Percentiles rank a stretch among this genome's conserved stretches.
Evolutionary conservation across 495 filamentous ascomycete genomes (phyloP).

Genomic region (Aspergillus cristatus): DNA sequence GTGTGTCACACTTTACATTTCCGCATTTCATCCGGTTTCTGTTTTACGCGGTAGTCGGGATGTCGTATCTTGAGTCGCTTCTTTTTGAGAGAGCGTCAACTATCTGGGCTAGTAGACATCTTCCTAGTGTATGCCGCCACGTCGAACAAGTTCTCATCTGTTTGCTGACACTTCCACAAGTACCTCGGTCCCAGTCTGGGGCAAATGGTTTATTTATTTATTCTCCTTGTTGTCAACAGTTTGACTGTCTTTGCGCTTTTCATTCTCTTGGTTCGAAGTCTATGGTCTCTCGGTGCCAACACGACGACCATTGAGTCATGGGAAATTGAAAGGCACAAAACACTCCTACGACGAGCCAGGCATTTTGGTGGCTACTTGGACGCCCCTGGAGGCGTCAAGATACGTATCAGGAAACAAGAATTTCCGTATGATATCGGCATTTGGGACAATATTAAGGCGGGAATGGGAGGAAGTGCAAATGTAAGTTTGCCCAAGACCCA

Average conservation of each 20-base stretch:
- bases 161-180: constrained; percentile 18
- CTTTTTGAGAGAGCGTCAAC: constrained; percentile 49
- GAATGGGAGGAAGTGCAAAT: constrained; percentile 57
- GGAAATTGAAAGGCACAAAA: constrained; percentile 84
- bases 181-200: constrained; percentile 66
- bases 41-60: constrained; percentile 62
- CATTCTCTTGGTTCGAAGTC: constrained; percentile 52
- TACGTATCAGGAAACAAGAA: constrained; percentile 57
- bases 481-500: constrained; percentile 15
- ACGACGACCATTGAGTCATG: constrained; percentile 86
- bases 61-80: constrained; percentile 51
- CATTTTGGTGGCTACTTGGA: constrained; percentile 49
- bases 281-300: constrained; percentile 51
- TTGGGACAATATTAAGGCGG: constrained; percentile 64
- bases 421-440: constrained; percentile 92
- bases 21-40: constrained; percentile 88
- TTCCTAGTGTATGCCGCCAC: constrained; percentile 54
- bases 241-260: constrained; percentile 55
- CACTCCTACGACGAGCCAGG: constrained; percentile 53
- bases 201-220: constrained; percentile 57
- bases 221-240: constrained; percentile 51
- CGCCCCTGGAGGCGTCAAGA: constrained; percentile 48
- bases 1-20: constrained; percentile 82
- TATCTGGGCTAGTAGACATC: constrained; percentile 55
- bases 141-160: background rate